Evolutionary conservation across 345 rosid species (phyloP).

Genomic region (Triadica sebifera): DNA sequence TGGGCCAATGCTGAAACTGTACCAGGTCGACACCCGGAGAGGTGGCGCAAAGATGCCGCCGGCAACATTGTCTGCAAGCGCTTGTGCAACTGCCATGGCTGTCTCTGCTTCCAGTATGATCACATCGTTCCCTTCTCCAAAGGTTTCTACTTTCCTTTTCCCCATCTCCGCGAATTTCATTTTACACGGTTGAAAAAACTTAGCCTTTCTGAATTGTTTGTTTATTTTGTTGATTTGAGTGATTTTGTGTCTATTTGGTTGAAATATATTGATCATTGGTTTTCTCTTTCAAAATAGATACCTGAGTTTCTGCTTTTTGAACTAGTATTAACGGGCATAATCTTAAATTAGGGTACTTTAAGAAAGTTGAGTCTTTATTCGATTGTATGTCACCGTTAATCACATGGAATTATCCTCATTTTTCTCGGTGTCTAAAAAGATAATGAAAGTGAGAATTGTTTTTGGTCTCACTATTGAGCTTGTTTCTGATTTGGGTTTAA

Average conservation of each 20-base stretch:
- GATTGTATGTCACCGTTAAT: neutral
- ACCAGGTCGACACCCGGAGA: conserved; percentile 87
- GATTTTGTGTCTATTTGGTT: neutral
- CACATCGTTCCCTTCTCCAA: conserved; percentile 87
- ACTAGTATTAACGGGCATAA: neutral
- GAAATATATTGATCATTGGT: too few species aligned
- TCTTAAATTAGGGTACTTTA: neutral
- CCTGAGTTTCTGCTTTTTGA: neutral
- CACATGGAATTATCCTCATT: neutral
- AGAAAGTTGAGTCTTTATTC: neutral
- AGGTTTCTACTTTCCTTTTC: conserved; percentile 37
- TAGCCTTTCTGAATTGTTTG: neutral
- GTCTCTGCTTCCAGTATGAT: conserved; percentile 94
- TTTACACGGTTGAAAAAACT: neutral
- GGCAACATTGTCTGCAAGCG: conserved; percentile 89
- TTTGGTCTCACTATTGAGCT: neutral
- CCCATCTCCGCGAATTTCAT: neutral
- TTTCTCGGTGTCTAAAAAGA: neutral
- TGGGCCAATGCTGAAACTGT: conserved; percentile 75
- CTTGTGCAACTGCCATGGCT: conserved; percentile 81
- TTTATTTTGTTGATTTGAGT: neutral
- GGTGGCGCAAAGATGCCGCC: conserved; percentile 95
- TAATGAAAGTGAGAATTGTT: neutral
- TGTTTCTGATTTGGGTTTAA: conserved; percentile 10
- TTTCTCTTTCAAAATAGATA: neutral